Percentiles rank a stretch among this genome's conserved stretches.
Conservation (phyloP, 2,329 filamentous ascomycete species). For the Ophiostoma ips region DNA sequence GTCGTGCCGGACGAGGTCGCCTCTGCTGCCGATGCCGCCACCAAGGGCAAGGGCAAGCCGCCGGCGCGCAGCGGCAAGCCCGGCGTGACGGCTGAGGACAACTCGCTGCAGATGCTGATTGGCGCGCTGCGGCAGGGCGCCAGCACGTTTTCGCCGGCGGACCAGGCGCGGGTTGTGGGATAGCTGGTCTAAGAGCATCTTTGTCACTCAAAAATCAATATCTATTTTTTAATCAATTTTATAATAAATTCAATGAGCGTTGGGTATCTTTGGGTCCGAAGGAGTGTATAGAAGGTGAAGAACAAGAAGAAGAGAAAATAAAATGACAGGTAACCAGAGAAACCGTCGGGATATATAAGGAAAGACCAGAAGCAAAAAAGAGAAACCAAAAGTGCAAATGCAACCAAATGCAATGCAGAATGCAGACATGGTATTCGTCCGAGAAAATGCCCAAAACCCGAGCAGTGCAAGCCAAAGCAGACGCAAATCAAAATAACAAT, state of each 20-base stretch:
- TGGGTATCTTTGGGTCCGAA: constrained; percentile 6
- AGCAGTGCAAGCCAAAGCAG: no score
- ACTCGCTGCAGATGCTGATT: constrained; percentile 40
- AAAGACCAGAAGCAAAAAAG: constrained; percentile 8
- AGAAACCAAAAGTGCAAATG: neutral
- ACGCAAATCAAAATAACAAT: neutral
- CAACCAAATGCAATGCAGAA: constrained; percentile 3
- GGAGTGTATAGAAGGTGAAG: neutral
- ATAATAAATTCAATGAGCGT: neutral
- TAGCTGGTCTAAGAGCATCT: neutral
- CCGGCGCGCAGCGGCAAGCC: neutral
- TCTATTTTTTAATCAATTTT: neutral
- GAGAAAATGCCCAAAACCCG: neutral
- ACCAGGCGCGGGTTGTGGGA: constrained; percentile 22
- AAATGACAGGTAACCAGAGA: neutral
- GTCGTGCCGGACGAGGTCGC: constrained; percentile 34
- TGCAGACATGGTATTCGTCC: no score
- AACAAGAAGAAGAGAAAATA: constrained; percentile 1
- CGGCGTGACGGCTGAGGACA: constrained; percentile 27
- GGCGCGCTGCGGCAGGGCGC: constrained; percentile 55
- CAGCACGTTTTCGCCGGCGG: constrained; percentile 40
- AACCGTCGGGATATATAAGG: constrained; percentile 7
- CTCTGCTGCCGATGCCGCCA: constrained; percentile 35
- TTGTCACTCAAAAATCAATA: neutral
- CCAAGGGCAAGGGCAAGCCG: neutral